phyloP scores from a whole-genome alignment of 768 basidiomycete species.

The Amanita subjunquillea region DNA sequence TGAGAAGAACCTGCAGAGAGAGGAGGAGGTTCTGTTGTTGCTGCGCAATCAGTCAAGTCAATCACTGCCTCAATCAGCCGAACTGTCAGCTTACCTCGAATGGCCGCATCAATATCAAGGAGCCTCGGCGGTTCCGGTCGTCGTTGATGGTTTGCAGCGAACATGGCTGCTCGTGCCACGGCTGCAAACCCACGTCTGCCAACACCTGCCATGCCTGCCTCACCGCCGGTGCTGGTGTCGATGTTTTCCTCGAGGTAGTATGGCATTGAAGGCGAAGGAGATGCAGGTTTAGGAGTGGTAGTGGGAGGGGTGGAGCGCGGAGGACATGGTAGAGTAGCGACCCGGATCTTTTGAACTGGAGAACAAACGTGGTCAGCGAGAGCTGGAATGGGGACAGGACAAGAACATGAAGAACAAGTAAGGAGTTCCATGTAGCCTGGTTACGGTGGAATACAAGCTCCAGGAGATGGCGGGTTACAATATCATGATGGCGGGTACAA shows the following conservation, averaged over 20 bases:
- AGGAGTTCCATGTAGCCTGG: too few relatives aligned
- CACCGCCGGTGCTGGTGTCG: constrained; percentile 67
- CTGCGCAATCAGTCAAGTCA: constrained; percentile 10
- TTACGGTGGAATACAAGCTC: too few relatives aligned
- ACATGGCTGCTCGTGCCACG: constrained; percentile 46
- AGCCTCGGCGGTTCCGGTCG: constrained; percentile 29
- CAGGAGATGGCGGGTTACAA: too few relatives aligned
- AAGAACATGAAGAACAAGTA: constrained; percentile 67
- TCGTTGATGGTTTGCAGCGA: constrained; percentile 14
- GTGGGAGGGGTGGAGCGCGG: constrained; percentile 3
- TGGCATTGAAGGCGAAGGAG: not conserved
- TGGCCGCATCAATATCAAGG: constrained; percentile 34
- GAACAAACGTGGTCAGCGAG: constrained; percentile 74
- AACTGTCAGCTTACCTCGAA: constrained; percentile 24
- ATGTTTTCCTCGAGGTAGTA: constrained; percentile 25
- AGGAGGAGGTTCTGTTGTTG: constrained; percentile 28
- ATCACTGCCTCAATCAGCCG: not conserved
- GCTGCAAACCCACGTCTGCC: constrained; percentile 80
- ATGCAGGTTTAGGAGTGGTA: not conserved
- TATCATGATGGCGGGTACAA: too few relatives aligned
- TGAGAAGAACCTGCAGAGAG: constrained; percentile 37
- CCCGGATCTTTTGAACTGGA: not conserved
- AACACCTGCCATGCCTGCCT: constrained; percentile 86
- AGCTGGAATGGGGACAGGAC: constrained; percentile 58
- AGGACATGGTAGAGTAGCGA: constrained; percentile 8